Base-by-base conservation (phyloP, 2,329 filamentous ascomycete species). In the Paraconiothyrium sp. region DNA sequence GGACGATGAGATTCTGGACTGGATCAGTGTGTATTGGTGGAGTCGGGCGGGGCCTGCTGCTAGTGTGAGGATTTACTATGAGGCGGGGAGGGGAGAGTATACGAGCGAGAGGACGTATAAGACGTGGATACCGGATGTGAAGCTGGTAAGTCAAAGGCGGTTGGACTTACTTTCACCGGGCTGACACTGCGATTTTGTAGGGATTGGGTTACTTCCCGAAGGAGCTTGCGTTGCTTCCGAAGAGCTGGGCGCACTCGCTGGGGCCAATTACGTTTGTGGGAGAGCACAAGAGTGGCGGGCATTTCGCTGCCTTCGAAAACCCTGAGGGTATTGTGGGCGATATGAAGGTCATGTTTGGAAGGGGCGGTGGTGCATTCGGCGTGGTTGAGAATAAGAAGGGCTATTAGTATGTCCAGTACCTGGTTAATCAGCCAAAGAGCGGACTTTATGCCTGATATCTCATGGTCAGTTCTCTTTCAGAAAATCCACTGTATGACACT, bases 1-100 rank as follows among this genome's bases (percentile, higher is more conserved):
- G 0, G 88, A 92, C 62, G 90, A 93, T 55, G 91, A 94, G 78
- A 84, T 94, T 7, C 78, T 92, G 27, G 92, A 88, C 0, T 94
- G 91, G 92, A 78, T 93, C 0, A 87, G 39, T n/a, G 39, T 41
- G 39, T 41, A 41, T n/a, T 41, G 39, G 39, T 59, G 48, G 41
- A 60, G 58, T 37, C 30, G 20, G 4, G 58, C 58, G 5, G 58
- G 58, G 7, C 22, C 58, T 7, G 58, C 52, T n/a, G 52, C 52
- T 7, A 60, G 58, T 20, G 27, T 60, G 27, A 46, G 58, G 6
- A 35, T 60, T 2, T 60, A 60, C 39, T 52, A 60, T 34, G 58
- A 60, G 27, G 24, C 27, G 6, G 8, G 41, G 27, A 60, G 35
- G 14, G 50, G 35, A 11, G 32, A 44, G 20, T 39, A 49, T 27